A percentile compares a stretch with the other conserved stretches of the same genome.
phyloP scores from a whole-genome alignment of 768 basidiomycete species.

The Rhizopogon vulgaris region DNA sequence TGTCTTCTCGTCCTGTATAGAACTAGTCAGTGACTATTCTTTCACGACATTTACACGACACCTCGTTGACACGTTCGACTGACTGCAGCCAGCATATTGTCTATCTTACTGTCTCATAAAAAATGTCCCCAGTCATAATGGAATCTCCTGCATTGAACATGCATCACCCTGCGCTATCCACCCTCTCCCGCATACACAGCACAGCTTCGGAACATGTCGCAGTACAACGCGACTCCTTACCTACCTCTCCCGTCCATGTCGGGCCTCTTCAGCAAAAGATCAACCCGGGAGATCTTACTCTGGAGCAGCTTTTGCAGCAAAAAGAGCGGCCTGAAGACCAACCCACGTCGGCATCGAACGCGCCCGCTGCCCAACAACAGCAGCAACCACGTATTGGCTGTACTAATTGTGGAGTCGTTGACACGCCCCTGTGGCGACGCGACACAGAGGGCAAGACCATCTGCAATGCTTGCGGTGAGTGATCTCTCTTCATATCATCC shows the following conservation, averaged over 20 bases:
- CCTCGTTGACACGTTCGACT: neutral
- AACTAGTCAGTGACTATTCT: neutral
- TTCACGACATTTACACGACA: neutral
- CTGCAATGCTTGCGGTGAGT: constrained; percentile 89
- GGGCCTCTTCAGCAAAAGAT: constrained; percentile 25
- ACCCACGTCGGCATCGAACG: constrained; percentile 10
- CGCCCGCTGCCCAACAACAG: constrained; percentile 13
- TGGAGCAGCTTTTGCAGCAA: constrained; percentile 24
- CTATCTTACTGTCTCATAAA: constrained; percentile 23
- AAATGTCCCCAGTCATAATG: constrained; percentile 55
- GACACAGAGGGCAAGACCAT: constrained; percentile 77
- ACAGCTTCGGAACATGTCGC: constrained; percentile 15
- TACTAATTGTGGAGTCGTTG: constrained; percentile 69
- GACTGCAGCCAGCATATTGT: constrained; percentile 12
- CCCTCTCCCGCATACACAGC: constrained; percentile 41
- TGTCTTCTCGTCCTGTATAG: neutral
- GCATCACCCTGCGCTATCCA: constrained; percentile 36
- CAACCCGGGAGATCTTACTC: constrained; percentile 22
- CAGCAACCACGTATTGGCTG: constrained; percentile 42
- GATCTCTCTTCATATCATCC: constrained; percentile 28
- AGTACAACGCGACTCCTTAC: constrained; percentile 3
- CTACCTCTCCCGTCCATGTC: constrained; percentile 14
- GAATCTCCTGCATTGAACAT: constrained; percentile 48
- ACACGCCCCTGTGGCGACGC: constrained; percentile 81
- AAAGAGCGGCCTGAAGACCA: constrained; percentile 23